These are phyloP conservation scores for Chaetomiaceae sp. DNA, from an alignment of 2,329 filamentous ascomycete species.

Conservation along the genomic window DNA sequence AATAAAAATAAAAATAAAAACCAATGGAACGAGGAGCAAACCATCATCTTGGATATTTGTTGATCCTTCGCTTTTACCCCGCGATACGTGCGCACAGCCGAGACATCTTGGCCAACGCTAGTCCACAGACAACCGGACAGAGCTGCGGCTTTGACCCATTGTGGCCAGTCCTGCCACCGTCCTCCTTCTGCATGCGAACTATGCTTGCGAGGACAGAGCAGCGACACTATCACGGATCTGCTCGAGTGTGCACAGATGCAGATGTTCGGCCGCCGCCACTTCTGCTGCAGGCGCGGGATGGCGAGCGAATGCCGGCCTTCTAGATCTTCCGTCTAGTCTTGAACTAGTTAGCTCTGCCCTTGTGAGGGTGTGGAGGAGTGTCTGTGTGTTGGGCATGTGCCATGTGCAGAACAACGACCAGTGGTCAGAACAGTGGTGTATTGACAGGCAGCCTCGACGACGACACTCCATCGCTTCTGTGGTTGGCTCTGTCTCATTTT, in stretches of 20 bases:
- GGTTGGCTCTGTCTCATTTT: too few relatives aligned
- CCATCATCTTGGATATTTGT: not conserved
- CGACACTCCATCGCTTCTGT: not conserved
- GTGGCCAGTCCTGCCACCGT: too few relatives aligned
- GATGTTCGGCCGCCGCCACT: not conserved
- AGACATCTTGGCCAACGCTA: not conserved
- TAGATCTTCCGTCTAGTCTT: not conserved
- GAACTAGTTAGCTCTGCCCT: not conserved
- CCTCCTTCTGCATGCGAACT: too few relatives aligned
- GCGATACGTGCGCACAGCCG: not conserved
- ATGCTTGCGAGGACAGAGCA: not conserved
- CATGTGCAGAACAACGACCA: not conserved
- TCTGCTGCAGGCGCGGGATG: constrained; percentile 1
- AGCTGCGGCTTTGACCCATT: too few relatives aligned
- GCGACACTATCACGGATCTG: not conserved
- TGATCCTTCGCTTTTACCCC: not conserved
- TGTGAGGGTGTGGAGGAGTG: not conserved
- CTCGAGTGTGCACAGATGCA: not conserved
- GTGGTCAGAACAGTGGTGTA: not conserved
- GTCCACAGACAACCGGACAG: too few relatives aligned
- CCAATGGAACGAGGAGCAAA: too few relatives aligned
- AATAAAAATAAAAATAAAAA: too few relatives aligned
- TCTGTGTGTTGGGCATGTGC: constrained; percentile 3
- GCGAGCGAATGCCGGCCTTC: constrained; percentile 1
- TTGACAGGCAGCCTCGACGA: too few relatives aligned